Conservation (phyloP, 257 asterid genomes). For the Voacanga thouarsii region DNA sequence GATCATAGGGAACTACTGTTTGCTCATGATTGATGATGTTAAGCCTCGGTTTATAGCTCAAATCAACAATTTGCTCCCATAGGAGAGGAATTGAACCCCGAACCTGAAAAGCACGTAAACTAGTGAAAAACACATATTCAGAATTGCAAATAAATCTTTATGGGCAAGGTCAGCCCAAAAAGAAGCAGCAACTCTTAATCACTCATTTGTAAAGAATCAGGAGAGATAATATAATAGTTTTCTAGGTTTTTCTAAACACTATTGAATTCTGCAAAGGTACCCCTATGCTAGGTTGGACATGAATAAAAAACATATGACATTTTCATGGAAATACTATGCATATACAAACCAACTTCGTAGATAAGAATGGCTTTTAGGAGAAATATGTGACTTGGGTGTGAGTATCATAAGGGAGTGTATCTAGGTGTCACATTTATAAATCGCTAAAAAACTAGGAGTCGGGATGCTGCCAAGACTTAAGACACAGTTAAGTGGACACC, state of each 20-base stretch:
- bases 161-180: background rate
- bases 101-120: constrained; percentile 51
- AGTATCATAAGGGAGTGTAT: background rate
- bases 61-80: constrained; percentile 99
- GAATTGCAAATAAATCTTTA: constrained; percentile 3
- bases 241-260: background rate
- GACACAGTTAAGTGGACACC: background rate
- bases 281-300: background rate
- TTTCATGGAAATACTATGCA: background rate
- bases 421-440: background rate
- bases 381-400: background rate
- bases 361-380: background rate
- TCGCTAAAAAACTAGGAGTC: background rate
- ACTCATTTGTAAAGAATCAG: background rate
- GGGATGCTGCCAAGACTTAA: background rate
- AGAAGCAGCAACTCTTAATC: background rate
- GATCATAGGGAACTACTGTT: constrained; percentile 42
- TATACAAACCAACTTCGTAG: background rate
- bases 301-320: background rate
- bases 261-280: background rate
- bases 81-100: constrained; percentile 95
- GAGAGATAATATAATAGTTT: background rate
- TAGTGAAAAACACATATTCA: constrained; percentile 8
- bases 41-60: constrained; percentile 95
- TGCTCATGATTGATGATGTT: constrained; percentile 69